Conservation (phyloP, 495 filamentous ascomycete species). For the Sphaerosporella brunnea region DNA sequence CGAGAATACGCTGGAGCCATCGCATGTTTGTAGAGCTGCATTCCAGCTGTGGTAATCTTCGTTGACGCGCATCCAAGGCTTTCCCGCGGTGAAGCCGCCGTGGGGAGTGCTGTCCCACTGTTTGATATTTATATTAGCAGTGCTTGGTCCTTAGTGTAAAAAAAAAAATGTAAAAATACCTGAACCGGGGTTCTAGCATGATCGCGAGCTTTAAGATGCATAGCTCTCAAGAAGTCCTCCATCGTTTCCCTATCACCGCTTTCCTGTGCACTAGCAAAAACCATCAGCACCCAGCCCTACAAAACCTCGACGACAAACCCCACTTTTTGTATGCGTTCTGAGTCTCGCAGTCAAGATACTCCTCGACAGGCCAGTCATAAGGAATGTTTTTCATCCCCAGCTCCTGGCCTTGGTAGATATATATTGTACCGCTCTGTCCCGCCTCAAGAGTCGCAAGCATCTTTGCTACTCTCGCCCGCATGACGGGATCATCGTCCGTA, state of each 20-base stretch:
- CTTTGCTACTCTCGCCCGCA: conserved; percentile 37
- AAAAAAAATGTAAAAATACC: conserved; percentile 7
- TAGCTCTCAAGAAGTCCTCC: conserved; percentile 25
- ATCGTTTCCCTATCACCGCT: conserved; percentile 13
- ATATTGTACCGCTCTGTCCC: conserved; percentile 48
- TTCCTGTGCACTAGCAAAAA: too few relatives aligned
- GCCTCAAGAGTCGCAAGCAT: conserved; percentile 43
- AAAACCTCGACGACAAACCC: too few relatives aligned
- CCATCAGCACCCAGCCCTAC: too few relatives aligned
- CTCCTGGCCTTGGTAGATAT: conserved; percentile 63
- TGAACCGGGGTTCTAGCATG: conserved; percentile 37
- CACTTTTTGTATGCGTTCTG: conserved; percentile 33
- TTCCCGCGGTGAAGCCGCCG: conserved; percentile 37
- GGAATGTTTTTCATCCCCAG: conserved; percentile 60
- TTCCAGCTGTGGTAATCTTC: conserved; percentile 36
- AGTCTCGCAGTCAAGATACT: conserved; percentile 57
- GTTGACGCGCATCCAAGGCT: conserved; percentile 47
- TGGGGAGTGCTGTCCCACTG: conserved; percentile 35
- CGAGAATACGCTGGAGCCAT: conserved; percentile 32
- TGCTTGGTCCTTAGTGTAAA: not conserved
- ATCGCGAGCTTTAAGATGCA: conserved; percentile 38
- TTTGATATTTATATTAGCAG: not conserved
- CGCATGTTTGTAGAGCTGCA: conserved; percentile 32
- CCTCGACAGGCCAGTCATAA: conserved; percentile 41
- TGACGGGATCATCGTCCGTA: conserved; percentile 32